Base-by-base conservation (phyloP, 2,329 filamentous ascomycete genomes). In the Alternaria hordeiaustralica region DNA sequence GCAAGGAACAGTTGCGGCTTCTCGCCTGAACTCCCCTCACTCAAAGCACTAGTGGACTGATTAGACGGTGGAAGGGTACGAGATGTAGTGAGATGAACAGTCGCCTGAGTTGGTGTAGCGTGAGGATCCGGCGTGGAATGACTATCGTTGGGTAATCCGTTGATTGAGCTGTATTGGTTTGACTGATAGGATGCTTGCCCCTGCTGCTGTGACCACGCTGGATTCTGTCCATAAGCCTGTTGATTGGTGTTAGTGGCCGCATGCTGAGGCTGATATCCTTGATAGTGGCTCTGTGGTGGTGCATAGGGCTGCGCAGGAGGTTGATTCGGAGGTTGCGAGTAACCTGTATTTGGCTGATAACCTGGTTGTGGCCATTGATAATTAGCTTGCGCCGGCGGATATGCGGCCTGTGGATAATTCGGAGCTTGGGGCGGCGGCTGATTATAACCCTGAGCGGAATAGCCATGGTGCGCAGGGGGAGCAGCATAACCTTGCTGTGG, bases 1-100 rank as follows among this genome's bases (percentile, higher is more conserved):
- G 71, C 78, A 45, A 79, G 70, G 44, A 72, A 78, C 10, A 82
- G 62, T 23, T 74, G 71, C 9, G 73, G 60, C 36, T 77, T 79
- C 8, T 74, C 68, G 25, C 57, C 63, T 18, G 68, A 45, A 25
- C 44, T 54, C 10, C 59, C 67, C 10, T 76, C 73, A 45, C 64
- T 66, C 44, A 63, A 60, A 26, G 61, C 54, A 55, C 69, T 72
- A 5, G 61, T 46, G 21, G 71, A 67, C 21, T 73, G 66, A 15
- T 59, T 58, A 15, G 51, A 53, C 10, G 53, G 26, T 5, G 66
- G 56, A 20, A 65, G 57, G 6, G 54, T 44, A 57, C 72, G 71
- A 11, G 68, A 60, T 28, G 54, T 64, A 9, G 55, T 58, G 25
- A 69, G 65, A 41, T 75, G 71, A 9, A 69, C 70, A 8, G 71